Evolutionary conservation across 1,284 basidiomycete genomes (phyloP), one percentile per base, ranked within the genome.

Genomic region (Ustilago hordei): DNA sequence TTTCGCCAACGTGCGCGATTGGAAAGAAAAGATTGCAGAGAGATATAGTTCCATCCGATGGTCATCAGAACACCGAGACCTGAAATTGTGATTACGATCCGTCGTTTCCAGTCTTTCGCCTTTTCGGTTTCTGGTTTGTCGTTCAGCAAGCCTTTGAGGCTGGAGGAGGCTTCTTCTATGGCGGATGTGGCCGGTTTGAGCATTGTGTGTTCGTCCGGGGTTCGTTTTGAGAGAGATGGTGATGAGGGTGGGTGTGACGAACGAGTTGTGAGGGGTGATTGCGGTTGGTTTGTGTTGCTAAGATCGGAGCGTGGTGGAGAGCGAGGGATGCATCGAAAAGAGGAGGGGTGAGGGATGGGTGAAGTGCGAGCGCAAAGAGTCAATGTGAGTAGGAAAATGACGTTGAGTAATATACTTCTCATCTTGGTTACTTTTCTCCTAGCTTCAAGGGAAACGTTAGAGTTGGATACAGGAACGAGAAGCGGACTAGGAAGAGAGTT

Each of bases 1-100:
- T 19, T 38, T 7, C 15, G 3, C 32, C 31, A 72, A 11, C 57
- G 62, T 0, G n/a, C 52, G 2, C 59, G 32, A 28, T 75, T 75
- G 8, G 56, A 23, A 19, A 55, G 8, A 28, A 71, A 75, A 17
- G 73, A 75, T 7, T 58, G n/a, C 31, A 35, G 23, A 0, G 45
- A 32, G 48, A 76, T 63, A 31, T 69, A 72, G 59, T 65, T 69
- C 74, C 74, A 76, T 1, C 69, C 74, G 2, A 60, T 28, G 0
- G 69, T 71, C 50, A 57, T 64, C 11, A 34, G 36, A 1, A 71
- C 11, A 2, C 74, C 65, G 7, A 69, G 23, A 8, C 5, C 61
- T 0, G 65, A 55, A 23, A 50, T 63, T 3, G 48, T 15, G 52
- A 75, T 36, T n/a, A 61, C 50, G n/a, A 70, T 45, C 9, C 55